Evolutionary conservation across 495 filamentous ascomycete species (phyloP).

Genomic region (Neurospora intermedia): DNA sequence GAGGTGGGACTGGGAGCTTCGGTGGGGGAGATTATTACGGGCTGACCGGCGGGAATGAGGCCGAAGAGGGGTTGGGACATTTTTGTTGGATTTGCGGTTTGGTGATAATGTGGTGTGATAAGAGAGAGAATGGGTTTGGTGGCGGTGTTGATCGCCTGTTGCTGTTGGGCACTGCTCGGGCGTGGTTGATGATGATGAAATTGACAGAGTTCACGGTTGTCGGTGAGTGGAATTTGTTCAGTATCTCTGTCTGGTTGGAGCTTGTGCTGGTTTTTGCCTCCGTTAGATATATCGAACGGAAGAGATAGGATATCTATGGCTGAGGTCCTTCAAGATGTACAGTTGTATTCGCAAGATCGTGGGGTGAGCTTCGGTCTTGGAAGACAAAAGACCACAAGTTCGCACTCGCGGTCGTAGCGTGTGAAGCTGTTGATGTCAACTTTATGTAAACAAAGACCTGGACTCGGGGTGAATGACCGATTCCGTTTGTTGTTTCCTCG

Average conservation of each 20-base stretch:
- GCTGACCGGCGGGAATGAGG: slow-evolving; percentile 40
- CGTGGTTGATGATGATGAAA: background rate
- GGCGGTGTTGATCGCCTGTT: background rate
- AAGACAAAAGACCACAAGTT: background rate
- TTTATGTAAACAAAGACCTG: background rate
- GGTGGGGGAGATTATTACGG: slow-evolving; percentile 34
- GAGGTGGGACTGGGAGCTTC: slow-evolving; percentile 25
- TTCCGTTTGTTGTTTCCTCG: background rate
- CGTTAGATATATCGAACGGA: background rate
- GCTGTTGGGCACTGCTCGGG: background rate
- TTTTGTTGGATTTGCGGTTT: background rate
- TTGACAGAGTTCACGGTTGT: background rate
- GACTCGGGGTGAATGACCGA: background rate
- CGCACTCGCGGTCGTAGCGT: background rate
- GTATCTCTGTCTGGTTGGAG: background rate
- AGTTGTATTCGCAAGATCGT: background rate
- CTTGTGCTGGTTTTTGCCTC: background rate
- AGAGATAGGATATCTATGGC: background rate
- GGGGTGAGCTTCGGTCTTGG: background rate
- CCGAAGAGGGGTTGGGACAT: slow-evolving; percentile 33
- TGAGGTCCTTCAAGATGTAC: background rate
- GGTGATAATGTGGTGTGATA: background rate
- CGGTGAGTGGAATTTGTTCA: background rate
- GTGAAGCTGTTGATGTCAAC: background rate
- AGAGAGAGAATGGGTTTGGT: too few relatives aligned